Percentiles rank a stretch among this genome's conserved stretches.
These are phyloP conservation scores for Metschnikowia hibisci DNA, from an alignment of 805 yeast genomes.

Conservation along the genomic window DNA sequence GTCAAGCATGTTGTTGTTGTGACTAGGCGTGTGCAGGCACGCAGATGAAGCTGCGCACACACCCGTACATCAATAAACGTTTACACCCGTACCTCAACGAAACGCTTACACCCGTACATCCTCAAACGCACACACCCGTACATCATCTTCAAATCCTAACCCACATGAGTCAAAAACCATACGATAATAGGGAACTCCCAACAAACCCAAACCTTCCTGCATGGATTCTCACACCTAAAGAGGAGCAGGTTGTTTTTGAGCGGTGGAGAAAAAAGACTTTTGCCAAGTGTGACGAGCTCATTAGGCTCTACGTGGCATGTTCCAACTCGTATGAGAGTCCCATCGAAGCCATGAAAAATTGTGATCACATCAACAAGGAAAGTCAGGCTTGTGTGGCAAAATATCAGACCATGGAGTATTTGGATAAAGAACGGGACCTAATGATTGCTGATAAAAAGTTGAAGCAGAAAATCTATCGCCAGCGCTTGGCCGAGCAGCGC, in stretches of 20 bases:
- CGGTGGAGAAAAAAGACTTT: conserved; percentile 68
- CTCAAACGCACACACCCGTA: too few relatives aligned
- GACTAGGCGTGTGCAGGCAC: neutral
- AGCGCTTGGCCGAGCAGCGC: conserved; percentile 14
- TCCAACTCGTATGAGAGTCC: conserved; percentile 54
- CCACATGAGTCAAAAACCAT: conserved; percentile 34
- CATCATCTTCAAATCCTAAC: too few relatives aligned
- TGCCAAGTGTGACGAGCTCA: conserved; percentile 62
- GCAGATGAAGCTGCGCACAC: neutral
- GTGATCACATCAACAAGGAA: conserved; percentile 53
- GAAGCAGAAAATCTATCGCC: conserved; percentile 24
- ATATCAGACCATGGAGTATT: conserved; percentile 57
- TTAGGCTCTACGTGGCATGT: conserved; percentile 61
- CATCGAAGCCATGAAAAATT: conserved; percentile 60
- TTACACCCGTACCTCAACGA: too few relatives aligned
- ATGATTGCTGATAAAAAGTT: conserved; percentile 55
- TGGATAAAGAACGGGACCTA: conserved; percentile 67
- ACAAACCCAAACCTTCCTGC: conserved; percentile 53
- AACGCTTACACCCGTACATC: too few relatives aligned
- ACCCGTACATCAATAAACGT: too few relatives aligned
- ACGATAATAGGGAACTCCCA: conserved; percentile 36
- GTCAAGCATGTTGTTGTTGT: conserved; percentile 22
- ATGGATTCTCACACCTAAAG: conserved; percentile 75
- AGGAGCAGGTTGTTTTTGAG: conserved; percentile 67
- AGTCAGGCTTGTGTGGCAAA: conserved; percentile 61